Percentiles rank a stretch among this genome's conserved stretches.
phyloP scores from a whole-genome alignment of 306 rosid genomes.

The Dryas drummondii region DNA sequence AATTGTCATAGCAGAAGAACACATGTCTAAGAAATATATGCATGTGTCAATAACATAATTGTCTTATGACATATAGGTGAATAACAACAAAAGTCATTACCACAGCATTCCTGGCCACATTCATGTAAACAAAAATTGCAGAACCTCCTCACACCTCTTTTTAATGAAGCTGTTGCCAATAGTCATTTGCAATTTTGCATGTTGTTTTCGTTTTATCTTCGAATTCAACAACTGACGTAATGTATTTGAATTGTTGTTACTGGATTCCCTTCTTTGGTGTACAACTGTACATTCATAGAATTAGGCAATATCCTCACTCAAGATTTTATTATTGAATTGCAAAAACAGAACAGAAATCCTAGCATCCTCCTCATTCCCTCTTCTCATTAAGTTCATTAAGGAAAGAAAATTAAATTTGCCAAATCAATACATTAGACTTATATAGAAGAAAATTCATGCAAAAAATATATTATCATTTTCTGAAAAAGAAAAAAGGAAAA shows the following conservation, averaged over 20 bases:
- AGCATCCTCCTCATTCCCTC: background rate
- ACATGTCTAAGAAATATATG: background rate
- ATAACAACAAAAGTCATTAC: background rate
- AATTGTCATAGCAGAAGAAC: constrained; percentile 6
- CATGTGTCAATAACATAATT: background rate
- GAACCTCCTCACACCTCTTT: background rate
- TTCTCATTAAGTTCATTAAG: background rate
- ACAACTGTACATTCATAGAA: background rate
- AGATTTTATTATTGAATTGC: background rate
- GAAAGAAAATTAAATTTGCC: background rate
- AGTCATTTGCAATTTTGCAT: background rate
- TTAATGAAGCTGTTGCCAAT: background rate
- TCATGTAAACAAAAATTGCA: background rate
- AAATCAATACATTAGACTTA: background rate
- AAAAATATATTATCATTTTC: background rate
- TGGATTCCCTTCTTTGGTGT: background rate
- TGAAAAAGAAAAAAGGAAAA: background rate
- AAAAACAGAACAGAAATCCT: constrained; percentile 1
- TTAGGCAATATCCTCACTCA: background rate
- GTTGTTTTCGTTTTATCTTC: background rate
- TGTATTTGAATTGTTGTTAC: background rate
- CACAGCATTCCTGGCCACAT: constrained; percentile 4
- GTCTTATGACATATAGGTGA: background rate
- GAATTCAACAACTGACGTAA: background rate
- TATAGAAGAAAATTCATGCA: background rate